These are phyloP conservation scores for Chlorella sp. DNA, from an alignment of 139 green algal genomes.

Conservation along the genomic window DNA sequence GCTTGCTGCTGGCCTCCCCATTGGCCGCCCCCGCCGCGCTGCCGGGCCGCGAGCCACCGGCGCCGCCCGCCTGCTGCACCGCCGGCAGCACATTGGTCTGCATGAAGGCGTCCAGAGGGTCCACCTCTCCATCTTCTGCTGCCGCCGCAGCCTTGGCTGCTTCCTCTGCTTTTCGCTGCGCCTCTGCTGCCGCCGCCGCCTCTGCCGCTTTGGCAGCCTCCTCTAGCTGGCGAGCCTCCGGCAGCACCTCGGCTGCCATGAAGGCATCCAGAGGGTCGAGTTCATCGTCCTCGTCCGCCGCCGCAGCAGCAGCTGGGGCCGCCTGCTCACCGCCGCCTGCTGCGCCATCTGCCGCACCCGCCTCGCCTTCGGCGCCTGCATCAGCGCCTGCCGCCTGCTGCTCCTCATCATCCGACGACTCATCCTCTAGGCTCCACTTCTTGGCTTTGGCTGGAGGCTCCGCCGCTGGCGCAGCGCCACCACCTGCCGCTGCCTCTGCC, in stretches of 20 bases:
- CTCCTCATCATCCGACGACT: constrained; percentile 70
- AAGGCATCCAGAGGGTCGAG: constrained; percentile 96
- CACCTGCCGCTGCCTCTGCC: neutral
- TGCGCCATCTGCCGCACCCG: neutral
- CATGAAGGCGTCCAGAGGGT: constrained; percentile 98
- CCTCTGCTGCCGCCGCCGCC: neutral
- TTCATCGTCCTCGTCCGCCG: constrained; percentile 64
- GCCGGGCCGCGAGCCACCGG: constrained; percentile 7
- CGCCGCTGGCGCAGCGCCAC: neutral
- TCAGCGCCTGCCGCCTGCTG: neutral
- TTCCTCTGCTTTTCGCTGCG: neutral
- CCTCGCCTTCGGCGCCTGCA: neutral
- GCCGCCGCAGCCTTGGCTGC: neutral
- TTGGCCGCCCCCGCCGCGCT: neutral
- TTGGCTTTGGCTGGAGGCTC: constrained; percentile 29
- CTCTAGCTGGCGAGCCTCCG: constrained; percentile 44
- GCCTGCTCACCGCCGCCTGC: neutral
- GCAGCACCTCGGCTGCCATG: constrained; percentile 80
- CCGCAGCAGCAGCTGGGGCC: neutral
- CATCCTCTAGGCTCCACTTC: constrained; percentile 75
- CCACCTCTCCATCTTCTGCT: constrained; percentile 37
- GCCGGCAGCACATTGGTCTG: constrained; percentile 58
- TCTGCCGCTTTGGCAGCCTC: neutral
- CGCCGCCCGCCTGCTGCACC: constrained; percentile 28
- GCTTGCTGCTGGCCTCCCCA: constrained; percentile 27